Evolutionary conservation across 2,329 filamentous ascomycete genomes (phyloP), one percentile per base, ranked within the genome.

Genomic region (Pezicula neosporulosa): DNA sequence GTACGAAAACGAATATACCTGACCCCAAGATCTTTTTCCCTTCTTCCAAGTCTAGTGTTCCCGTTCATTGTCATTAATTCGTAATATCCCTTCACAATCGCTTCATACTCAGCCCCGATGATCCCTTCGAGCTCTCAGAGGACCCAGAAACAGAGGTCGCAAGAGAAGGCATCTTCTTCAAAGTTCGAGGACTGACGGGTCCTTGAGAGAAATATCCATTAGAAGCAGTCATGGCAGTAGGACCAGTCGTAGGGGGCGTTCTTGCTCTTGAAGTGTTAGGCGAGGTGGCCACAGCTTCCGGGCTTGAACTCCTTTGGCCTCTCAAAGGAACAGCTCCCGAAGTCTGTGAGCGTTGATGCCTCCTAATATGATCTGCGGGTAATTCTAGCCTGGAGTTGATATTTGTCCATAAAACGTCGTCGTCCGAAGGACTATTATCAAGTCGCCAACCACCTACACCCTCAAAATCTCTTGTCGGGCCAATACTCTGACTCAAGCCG

Each of bases 361-460:
- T 61, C 35, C 63, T 53, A 0, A 53, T 58, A 56, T 73, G 67
- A 53, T 79, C 75, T 6, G 67, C 62, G 0, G 75, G 75, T 13
- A 80, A 63, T 55, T 79, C 76, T 7, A 79, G 68, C 10, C 76
- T 68, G 1, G 76, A 77, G 57, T 80, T 80, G 55, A 80, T 77
- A 42, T 72, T 74, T 16, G 73, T 74, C 77, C 78, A 81, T 30
- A 71, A 59, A 4, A 59, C 65, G 33, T 71, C 69, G 13, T 70
- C 68, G 36, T 63, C 61, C 13, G 49, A 60, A 60, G 50, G 64
- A 57, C 68, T 66, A 60, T 68, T 66, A 60, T 59, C 69, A 2
- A 81, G 56, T 44, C 79, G 69, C 79, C 80, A 84, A 3, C 81
- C 81, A 16, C 81, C 81, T 2, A 84, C 66, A 7, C 81, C 81